Evolutionary conservation across 2,329 filamentous ascomycete genomes (phyloP), one percentile per base, ranked within the genome.

Genomic region (Trichoderma gracile): DNA sequence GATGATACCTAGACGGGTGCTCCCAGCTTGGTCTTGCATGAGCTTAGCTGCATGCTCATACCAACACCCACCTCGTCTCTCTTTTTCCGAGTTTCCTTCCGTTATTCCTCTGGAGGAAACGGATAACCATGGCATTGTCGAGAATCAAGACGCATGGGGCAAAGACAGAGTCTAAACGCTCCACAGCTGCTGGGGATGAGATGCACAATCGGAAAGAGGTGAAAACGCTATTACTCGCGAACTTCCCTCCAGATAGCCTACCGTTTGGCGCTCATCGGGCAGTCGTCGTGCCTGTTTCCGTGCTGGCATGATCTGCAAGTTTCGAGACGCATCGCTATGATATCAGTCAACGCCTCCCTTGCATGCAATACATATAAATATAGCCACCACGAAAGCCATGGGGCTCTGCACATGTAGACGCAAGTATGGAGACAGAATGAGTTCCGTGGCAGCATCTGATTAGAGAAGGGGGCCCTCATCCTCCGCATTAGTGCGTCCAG

Each of bases 361-460:
- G 30, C 42, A 21, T 57, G 49, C 49, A 52, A 27, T 59, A 21
- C 19, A 25, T 49, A 45, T 40, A 38, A 38, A 59, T 30, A 25
- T 15, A 50, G 47, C 47, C 25, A 52, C 38, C 40, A 33, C 58
- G 23, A 58, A 38, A 58, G 55, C 25, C 33, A 61, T 12, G 15
- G 46, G 33, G n/a, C 58, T 45, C 17, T 45, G 47, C 33, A 14
- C 33, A 38, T 27, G 33, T 45, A 23, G 38, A 23, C 19, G n/a
- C 19, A 45, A 38, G 25, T 17, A 53, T 61, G 58, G 47, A 45
- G 58, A 61, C 58, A 15, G 12, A 10, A 38, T 14, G 33, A 52
- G 40, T 62, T 46, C 58, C 58, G 58, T 62, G 58, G 58, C 58
- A 62, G 49, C 49, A 53, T 62, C 58, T 62, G 58, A 62, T 62